phyloP scores from a whole-genome alignment of 352 stramenopile species.

The Globisporangium radiosum region DNA sequence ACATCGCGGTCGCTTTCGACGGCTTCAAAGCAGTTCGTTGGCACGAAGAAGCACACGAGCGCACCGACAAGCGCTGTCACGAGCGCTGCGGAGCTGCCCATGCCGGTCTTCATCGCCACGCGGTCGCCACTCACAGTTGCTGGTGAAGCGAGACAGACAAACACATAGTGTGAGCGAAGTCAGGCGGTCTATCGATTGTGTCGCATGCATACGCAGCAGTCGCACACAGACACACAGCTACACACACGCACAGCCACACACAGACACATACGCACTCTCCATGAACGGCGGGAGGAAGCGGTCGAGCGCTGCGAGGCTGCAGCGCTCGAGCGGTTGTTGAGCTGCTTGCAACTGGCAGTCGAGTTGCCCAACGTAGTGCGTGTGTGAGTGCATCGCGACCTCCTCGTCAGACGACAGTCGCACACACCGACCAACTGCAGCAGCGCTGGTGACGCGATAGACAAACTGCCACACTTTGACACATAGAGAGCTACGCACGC shows the following conservation, averaged over 20 bases:
- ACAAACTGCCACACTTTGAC: neutral
- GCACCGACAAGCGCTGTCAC: slow-evolving; percentile 92
- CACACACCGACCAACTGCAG: neutral
- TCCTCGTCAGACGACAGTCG: too few species aligned
- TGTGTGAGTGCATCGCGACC: too few species aligned
- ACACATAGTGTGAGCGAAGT: neutral
- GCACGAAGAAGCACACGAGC: slow-evolving; percentile 83
- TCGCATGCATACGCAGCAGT: neutral
- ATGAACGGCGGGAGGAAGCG: slow-evolving; percentile 78
- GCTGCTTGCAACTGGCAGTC: slow-evolving; percentile 55
- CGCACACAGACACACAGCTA: neutral
- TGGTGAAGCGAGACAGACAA: slow-evolving; percentile 1
- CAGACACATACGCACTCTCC: slow-evolving; percentile 1
- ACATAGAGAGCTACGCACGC: slow-evolving; percentile 17
- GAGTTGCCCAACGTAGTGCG: neutral
- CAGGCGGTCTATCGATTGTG: neutral
- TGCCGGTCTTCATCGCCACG: slow-evolving; percentile 91
- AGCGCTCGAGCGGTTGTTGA: slow-evolving; percentile 44
- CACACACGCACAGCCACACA: neutral
- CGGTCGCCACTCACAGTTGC: slow-evolving; percentile 28
- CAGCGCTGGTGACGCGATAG: too few species aligned
- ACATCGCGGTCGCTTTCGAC: slow-evolving; percentile 30
- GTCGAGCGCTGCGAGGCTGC: slow-evolving; percentile 68
- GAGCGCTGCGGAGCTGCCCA: slow-evolving; percentile 94
- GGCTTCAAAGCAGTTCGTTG: slow-evolving; percentile 16